Evolutionary conservation across 768 basidiomycete genomes (phyloP), one percentile per base, ranked within the genome.

Genomic region (Porphyrellus cyaneotinctus): DNA sequence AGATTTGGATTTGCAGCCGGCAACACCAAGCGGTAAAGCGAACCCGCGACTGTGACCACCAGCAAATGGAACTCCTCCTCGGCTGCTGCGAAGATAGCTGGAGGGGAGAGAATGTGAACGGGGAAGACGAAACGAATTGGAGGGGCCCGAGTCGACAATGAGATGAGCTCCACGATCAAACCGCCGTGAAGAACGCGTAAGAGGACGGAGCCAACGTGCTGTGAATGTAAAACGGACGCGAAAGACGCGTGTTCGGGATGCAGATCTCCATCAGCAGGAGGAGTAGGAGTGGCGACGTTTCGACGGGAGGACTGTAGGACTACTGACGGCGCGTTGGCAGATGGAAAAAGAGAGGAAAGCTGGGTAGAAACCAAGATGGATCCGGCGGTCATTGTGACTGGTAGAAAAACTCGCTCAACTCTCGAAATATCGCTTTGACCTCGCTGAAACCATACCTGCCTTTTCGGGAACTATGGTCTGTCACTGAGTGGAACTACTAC

Each of bases 101-200:
- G 90, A 43, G 77, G 72, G 13, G 84, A 75, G 24, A 89, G 67
- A 45, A 93, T 68, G 33, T 78, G 64, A 11, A 87, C 81, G 33
- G 90, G 89, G 60, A 91, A 90, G 58, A 88, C 76, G 65, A 94
- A 82, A 52, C 89, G 83, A 56, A 92, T 78, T 17, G 90, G 83
- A 30, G 78, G 74, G 3, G 84, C 72, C 57, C 81, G 73, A 2
- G 78, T 76, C 6, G 87, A 81, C 41, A 91, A 73, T n/a, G 90
- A 88, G 33, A 84, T 64, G 42, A 95, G 79, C 63, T 94, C 89
- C 38, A 91, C 69, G 45, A 91, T 84, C 56, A 83, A 70, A 23
- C 85, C 86, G 41, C 79, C 82, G 56, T 92, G 85, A 49, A 92
- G 74, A 42, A 91, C 78, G 54, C 92, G 85, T 43, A 85, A 69